These are phyloP conservation scores for Hordeum pubiflorum DNA, from an alignment of 202 grass and related monocot genomes.

Conservation along the genomic window DNA sequence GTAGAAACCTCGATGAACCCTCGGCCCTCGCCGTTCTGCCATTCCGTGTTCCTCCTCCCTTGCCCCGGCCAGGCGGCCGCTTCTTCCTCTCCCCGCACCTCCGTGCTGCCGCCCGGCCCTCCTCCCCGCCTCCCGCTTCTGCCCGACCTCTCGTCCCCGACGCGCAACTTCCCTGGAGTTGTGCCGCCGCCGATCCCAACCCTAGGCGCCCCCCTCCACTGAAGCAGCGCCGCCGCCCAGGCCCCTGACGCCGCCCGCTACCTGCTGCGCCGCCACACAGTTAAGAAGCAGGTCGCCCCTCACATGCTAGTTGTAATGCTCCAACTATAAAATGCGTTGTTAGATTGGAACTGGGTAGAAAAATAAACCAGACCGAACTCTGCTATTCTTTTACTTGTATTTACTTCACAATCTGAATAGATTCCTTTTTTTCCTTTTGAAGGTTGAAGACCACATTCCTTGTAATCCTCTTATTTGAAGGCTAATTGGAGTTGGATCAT, in stretches of 20 bases:
- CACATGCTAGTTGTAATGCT: neutral
- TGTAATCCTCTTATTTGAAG: neutral
- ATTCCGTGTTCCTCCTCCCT: neutral
- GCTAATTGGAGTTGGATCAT: constrained; percentile 10
- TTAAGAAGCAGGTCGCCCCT: neutral
- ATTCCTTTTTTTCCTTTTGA: neutral
- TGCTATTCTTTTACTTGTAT: neutral
- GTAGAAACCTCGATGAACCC: neutral
- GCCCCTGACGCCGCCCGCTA: neutral
- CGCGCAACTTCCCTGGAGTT: neutral
- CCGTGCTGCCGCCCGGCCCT: neutral
- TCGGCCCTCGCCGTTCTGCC: neutral
- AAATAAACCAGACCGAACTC: neutral
- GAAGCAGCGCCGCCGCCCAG: neutral
- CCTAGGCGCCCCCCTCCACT: neutral
- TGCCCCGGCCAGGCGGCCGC: neutral
- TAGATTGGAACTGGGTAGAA: neutral
- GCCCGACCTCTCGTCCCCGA: neutral
- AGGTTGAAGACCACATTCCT: neutral
- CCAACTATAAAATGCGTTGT: neutral
- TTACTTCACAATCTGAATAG: neutral
- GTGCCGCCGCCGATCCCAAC: neutral
- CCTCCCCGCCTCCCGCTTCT: neutral
- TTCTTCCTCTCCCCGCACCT: neutral
- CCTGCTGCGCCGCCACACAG: neutral